phyloP scores from a whole-genome alignment of 176 grass and related monocot species.

The Coix lacrymajobi region DNA sequence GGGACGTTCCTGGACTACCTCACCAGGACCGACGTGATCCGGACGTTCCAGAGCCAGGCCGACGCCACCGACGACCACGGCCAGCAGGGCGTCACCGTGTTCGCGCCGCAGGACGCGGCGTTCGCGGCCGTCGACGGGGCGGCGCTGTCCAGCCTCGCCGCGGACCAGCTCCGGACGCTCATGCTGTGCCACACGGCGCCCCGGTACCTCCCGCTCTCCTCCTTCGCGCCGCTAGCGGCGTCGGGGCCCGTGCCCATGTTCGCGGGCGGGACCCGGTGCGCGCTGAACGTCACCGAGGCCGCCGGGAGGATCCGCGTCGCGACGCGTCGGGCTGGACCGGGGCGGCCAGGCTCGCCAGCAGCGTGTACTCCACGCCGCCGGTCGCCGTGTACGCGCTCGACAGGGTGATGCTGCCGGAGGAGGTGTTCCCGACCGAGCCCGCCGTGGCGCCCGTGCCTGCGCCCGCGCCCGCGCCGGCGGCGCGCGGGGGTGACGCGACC shows the following conservation, averaged over 20 bases:
- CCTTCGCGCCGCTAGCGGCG: slow-evolving; percentile 36
- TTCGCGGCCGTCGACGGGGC: slow-evolving; percentile 24
- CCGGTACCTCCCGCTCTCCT: slow-evolving; percentile 34
- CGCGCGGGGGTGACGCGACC: not conserved
- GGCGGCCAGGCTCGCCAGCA: slow-evolving; percentile 38
- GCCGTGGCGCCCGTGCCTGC: slow-evolving; percentile 15
- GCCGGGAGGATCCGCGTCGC: slow-evolving; percentile 21
- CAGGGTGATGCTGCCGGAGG: slow-evolving; percentile 27
- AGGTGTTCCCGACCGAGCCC: slow-evolving; percentile 45
- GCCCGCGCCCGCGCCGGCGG: slow-evolving; percentile 1
- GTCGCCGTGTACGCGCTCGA: slow-evolving; percentile 41
- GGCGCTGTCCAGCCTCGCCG: slow-evolving; percentile 37
- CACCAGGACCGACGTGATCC: slow-evolving; percentile 37
- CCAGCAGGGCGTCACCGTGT: slow-evolving; percentile 45
- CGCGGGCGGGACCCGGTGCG: slow-evolving; percentile 23
- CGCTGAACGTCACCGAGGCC: slow-evolving; percentile 36
- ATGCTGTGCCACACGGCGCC: slow-evolving; percentile 46
- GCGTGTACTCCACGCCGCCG: slow-evolving; percentile 35
- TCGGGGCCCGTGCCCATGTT: slow-evolving; percentile 29
- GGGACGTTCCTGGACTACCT: slow-evolving; percentile 39
- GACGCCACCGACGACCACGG: slow-evolving; percentile 16
- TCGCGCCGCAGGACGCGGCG: slow-evolving; percentile 38
- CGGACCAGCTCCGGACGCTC: slow-evolving; percentile 40
- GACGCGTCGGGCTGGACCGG: slow-evolving; percentile 19
- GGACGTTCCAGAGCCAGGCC: slow-evolving; percentile 42